phyloP scores from a whole-genome alignment of 257 asterid species.

The Echium plantagineum region DNA sequence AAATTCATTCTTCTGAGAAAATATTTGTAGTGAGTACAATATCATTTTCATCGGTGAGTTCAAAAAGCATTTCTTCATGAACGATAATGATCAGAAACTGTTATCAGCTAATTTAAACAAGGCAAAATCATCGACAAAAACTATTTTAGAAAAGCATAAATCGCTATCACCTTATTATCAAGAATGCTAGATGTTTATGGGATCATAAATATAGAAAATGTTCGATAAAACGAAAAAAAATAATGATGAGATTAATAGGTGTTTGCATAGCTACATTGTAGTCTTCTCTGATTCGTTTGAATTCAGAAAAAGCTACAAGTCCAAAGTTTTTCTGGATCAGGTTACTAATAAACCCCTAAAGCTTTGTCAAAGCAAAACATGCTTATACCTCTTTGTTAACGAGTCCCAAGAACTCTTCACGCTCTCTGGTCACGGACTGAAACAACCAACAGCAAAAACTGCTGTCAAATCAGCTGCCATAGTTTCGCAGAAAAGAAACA shows the following conservation, averaged over 20 bases:
- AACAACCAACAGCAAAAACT: conserved; percentile 20
- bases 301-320: background rate
- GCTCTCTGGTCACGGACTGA: conserved; percentile 97
- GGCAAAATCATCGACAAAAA: no score
- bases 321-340: background rate
- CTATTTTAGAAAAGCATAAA: no score
- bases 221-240: background rate
- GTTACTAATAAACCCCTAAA: background rate
- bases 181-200: no score
- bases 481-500: conserved; percentile 13
- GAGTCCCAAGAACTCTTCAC: conserved; percentile 89
- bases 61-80: no score
- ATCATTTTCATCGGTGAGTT: no score
- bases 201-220: no score
- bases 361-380: conserved; percentile 1
- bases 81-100: no score
- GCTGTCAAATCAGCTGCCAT: conserved; percentile 11
- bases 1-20: no score
- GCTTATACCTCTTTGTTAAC: conserved; percentile 82
- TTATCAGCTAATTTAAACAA: no score
- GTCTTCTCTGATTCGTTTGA: background rate
- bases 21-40: no score
- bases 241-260: background rate
- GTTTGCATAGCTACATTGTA: background rate
- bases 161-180: no score